Conservation (phyloP, 345 rosid species). For the Eucalyptus marginata region DNA sequence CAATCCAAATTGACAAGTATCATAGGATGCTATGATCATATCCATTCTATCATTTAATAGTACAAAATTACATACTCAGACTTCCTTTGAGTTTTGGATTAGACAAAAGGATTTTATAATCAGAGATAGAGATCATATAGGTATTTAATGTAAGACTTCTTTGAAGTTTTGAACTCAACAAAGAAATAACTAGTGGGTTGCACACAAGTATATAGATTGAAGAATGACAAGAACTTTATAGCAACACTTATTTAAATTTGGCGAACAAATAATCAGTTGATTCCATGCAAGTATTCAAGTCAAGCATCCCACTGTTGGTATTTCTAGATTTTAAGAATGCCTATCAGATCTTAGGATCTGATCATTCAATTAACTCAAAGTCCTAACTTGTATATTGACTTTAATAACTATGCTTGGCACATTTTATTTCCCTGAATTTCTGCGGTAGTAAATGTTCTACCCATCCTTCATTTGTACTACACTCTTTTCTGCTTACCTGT, state of each 20-base stretch:
- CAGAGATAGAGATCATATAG: neutral
- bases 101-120: neutral
- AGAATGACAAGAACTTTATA: neutral
- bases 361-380: neutral
- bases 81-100: neutral
- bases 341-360: neutral
- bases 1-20: neutral
- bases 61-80: neutral
- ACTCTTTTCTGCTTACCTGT: neutral
- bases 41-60: neutral
- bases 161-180: neutral
- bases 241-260: neutral
- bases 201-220: neutral
- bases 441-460: neutral
- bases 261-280: neutral
- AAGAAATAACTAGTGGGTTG: neutral
- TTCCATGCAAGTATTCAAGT: neutral
- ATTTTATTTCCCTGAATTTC: neutral
- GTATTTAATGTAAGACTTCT: neutral
- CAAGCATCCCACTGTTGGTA: neutral
- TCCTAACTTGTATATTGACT: neutral
- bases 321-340: neutral
- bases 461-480: neutral
- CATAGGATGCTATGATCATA: neutral
- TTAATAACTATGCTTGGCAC: neutral